Base-by-base conservation (phyloP, 129 eudicot genomes). In the Gnaphalium uliginosum region DNA sequence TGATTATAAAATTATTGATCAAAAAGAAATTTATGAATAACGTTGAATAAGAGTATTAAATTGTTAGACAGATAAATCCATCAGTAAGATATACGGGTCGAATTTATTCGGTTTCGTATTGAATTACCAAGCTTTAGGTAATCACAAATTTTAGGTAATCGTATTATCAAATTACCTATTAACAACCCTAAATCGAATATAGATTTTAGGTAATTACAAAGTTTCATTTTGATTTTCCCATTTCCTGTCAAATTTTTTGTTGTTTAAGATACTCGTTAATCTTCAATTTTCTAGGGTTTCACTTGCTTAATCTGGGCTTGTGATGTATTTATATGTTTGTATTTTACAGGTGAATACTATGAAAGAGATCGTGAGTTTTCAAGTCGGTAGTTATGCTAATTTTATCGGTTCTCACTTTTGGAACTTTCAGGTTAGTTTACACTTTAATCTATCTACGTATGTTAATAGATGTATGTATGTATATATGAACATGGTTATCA, bases 331-430 rank as follows among this genome's bases (percentile, higher is more conserved):
- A 46, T 46, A 46, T 46, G 53, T 46, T 46, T 46, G 53, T 46
- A 8, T 68, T 46, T 71, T 43, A 77, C 56, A 71, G 67, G 60
- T 71, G 46, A 58, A 72, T 43, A 85, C 1, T 46, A 93, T 93
- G 98, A 90, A 82, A 71, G 98, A 93, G 83, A 57, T 93, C 1
- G 86, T 90, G 32, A 90, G 90, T 18, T 77, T 93, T 76, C 98
- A 90, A 86, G 87, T 83, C 67, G 98, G 98, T 73, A 76, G 81
- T 76, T 93, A 83, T 71, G 98, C 98, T 13, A 90, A 93, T 75
- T 93, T 86, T 62, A 73, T 93, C 35, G 98, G 98, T 73, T 93
- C 98, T 74, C 96, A 93, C 84, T 93, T 90, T 72, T 93, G 98
- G 98, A 93, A 93, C 79, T 89, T 90, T 81, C 98, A 93, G 98